Conservation (phyloP, 2,329 filamentous ascomycete genomes). For the Exophiala spinifera region DNA sequence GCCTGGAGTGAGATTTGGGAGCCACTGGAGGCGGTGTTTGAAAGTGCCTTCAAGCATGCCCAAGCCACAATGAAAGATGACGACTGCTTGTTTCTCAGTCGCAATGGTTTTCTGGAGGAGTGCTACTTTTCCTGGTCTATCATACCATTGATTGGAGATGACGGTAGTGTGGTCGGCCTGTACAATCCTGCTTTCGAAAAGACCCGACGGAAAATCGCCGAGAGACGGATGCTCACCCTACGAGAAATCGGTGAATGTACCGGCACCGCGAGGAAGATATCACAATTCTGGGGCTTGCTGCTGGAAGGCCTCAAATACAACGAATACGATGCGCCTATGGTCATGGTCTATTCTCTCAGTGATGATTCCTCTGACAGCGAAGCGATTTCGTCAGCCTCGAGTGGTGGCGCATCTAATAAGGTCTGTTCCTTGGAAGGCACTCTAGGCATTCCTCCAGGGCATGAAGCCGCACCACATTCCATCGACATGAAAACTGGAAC, state of each 20-base stretch:
- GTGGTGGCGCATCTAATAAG: constrained; percentile 59
- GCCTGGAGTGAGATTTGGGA: constrained; percentile 75
- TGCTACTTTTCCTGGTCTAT: constrained; percentile 77
- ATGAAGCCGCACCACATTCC: constrained; percentile 57
- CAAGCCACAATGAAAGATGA: constrained; percentile 84
- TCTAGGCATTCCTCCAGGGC: constrained; percentile 64
- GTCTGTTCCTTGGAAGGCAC: constrained; percentile 68
- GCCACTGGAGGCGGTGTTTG: constrained; percentile 65
- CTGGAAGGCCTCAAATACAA: constrained; percentile 69
- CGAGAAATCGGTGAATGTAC: constrained; percentile 75
- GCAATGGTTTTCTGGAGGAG: constrained; percentile 68
- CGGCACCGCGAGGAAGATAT: constrained; percentile 67
- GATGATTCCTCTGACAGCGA: constrained; percentile 68
- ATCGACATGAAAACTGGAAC: constrained; percentile 69
- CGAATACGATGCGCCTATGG: constrained; percentile 72
- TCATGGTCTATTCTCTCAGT: constrained; percentile 70
- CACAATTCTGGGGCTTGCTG: constrained; percentile 70
- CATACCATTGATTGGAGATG: constrained; percentile 70
- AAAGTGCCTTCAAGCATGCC: constrained; percentile 64
- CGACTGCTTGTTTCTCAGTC: constrained; percentile 69
- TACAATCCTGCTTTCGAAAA: constrained; percentile 83
- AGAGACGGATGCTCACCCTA: constrained; percentile 74
- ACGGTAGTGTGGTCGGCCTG: constrained; percentile 70
- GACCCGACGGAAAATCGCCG: constrained; percentile 72
- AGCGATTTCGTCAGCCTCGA: constrained; percentile 67